Evolutionary conservation across 768 basidiomycete genomes (phyloP), one percentile per base, ranked within the genome.

Genomic region (Tulasnella sp.): DNA sequence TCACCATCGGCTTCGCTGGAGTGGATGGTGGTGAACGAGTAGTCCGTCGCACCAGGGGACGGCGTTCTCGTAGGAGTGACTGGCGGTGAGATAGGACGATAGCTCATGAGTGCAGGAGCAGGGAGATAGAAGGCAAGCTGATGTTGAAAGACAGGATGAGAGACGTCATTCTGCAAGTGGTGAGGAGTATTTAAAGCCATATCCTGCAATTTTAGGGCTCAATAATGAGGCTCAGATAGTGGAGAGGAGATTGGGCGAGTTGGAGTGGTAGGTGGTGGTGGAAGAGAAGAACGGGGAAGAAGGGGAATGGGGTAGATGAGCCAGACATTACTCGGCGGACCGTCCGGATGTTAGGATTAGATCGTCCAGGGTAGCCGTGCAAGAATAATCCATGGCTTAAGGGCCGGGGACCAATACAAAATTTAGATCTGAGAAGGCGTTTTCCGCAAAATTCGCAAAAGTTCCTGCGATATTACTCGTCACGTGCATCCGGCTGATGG

Each of bases 11-110:
- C 78, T 72, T 79, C 78, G 34, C 78, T 79, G 9, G 78, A 79
- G 56, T 79, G 78, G 36, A 79, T 79, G 16, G 78, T 79, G 19
- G 78, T 79, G 71, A 79, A 74, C n/a, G 78, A 79, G 71, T 72
- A 71, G 40, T 79, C 78, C 16, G 78, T 79, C 27, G 36, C 71
- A 40, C 44, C 73, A 44, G 78, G 78, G 7, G 78, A 79, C 40
- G 78, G 78, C n/a, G 78, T 79, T 40, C 78, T 7, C 42, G 40
- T 68, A 74, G 78, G 78, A 31, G 78, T 72, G 36, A 44, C 78
- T 34, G 71, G 78, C 19, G 62, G 78, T 21, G 40, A 73, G 39
- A 62, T 42, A 24, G 44, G 44, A 39, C 52, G 48, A 39, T 62
- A 40, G 76, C 76, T 77, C 76, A 77, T 77, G 38, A 24, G 44